phyloP scores from a whole-genome alignment of 139 green algal genomes.

The Penium margaritaceum region DNA sequence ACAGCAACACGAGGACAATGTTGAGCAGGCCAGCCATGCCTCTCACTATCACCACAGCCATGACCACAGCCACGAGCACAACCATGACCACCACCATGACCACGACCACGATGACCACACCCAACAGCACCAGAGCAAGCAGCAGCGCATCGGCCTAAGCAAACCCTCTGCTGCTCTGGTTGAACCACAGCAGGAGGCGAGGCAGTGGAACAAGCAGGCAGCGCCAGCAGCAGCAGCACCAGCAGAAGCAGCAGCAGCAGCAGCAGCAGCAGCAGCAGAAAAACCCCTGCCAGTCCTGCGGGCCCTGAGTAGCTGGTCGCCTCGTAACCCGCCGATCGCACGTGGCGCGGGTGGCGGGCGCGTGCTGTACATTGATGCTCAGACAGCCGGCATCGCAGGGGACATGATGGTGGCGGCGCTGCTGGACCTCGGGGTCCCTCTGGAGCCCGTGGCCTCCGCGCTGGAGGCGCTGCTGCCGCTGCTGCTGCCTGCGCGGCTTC shows the following conservation, averaged over 20 bases:
- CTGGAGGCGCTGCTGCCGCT: conserved; percentile 5
- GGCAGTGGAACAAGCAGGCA: no score
- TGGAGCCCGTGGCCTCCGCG: conserved; percentile 3
- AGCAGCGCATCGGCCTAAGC: not conserved
- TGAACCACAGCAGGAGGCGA: not conserved
- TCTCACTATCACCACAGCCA: not conserved
- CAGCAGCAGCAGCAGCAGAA: not conserved
- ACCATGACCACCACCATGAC: conserved; percentile 6
- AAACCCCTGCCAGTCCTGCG: not conserved
- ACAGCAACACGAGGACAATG: not conserved
- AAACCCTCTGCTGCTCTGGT: not conserved
- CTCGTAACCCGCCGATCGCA: conserved; percentile 3
- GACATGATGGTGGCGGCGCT: conserved; percentile 63
- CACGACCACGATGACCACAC: not conserved
- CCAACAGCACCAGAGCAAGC: not conserved
- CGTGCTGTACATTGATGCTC: conserved; percentile 32
- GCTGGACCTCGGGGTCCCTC: conserved; percentile 79
- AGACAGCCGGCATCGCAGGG: conserved; percentile 18
- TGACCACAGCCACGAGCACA: conserved; percentile 1
- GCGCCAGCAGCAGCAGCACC: not conserved
- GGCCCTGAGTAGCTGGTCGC: not conserved
- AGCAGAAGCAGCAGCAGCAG: not conserved
- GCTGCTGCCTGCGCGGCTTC: no score
- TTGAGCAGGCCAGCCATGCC: not conserved
- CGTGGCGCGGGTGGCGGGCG: conserved; percentile 2